phyloP scores from a whole-genome alignment of 169 alveolate species.

The Eimeria praecox region DNA sequence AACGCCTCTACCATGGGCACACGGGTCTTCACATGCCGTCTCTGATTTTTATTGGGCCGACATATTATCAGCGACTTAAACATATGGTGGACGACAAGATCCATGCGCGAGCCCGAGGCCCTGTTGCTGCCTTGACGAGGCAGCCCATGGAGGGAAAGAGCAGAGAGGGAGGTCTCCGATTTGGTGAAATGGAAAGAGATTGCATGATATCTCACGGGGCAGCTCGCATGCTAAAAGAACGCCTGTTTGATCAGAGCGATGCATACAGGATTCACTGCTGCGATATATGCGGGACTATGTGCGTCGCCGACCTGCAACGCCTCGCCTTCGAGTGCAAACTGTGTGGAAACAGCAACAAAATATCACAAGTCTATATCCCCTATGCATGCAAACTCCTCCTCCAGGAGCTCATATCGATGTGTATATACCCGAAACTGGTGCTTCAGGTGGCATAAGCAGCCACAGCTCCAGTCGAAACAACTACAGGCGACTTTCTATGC shows the following conservation, averaged over 20 bases:
- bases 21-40: slow-evolving; percentile 84
- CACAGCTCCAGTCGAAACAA: background rate
- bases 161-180: slow-evolving; percentile 92
- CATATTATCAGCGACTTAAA: slow-evolving; percentile 99
- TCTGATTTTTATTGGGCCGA: slow-evolving; percentile 99
- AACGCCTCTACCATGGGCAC: slow-evolving; percentile 95
- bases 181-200: slow-evolving; percentile 99
- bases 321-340: slow-evolving; percentile 86
- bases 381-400: slow-evolving; percentile 99
- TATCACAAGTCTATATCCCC: slow-evolving; percentile 97
- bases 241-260: slow-evolving; percentile 99
- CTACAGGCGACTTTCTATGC: background rate
- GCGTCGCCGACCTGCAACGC: slow-evolving; percentile 96
- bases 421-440: slow-evolving; percentile 97
- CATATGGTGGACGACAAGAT: slow-evolving; percentile 99
- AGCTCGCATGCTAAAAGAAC: slow-evolving; percentile 99
- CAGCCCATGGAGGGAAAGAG: slow-evolving; percentile 99
- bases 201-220: slow-evolving; percentile 99
- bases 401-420: slow-evolving; percentile 99
- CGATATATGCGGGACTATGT: slow-evolving; percentile 97
- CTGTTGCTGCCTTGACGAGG: slow-evolving; percentile 98
- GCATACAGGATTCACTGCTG: slow-evolving; percentile 99
- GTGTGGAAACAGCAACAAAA: slow-evolving; percentile 78
- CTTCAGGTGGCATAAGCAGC: slow-evolving; percentile 79
- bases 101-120: slow-evolving; percentile 99